Base-by-base conservation (phyloP, 2,329 filamentous ascomycete species). In the Talaromyces marneffei region DNA sequence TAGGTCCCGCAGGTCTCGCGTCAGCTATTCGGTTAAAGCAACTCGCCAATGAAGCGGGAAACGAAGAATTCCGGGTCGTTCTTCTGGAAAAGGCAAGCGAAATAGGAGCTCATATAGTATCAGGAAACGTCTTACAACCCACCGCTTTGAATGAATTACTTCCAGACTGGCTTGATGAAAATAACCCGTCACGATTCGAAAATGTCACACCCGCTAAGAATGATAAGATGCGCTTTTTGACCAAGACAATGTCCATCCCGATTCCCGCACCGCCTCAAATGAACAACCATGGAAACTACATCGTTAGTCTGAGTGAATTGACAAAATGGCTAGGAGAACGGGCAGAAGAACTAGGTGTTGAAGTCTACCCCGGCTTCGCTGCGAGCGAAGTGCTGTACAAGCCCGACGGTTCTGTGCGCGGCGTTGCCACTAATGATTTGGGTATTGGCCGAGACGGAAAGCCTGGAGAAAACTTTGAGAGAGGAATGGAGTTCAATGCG, bases 401-500 rank as follows among this genome's bases (percentile, higher is more conserved):
- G 66, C 70, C 85, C 2, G 93, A 97, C 72, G 93, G 93, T 2
- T 90, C 90, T 1, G 94, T 99, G 57, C 88, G 87, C 75, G 94
- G 94, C 66, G 93, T 99, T 42, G 94, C 94, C 18, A 99, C 94
- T 52, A 97, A 97, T 71, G 94, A 99, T 71, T 80, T 97, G 23
- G 94, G 94, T 40, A 85, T 99, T 63, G 87, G 83, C 9, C 84
- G 92, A 59, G 84, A 89, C 69, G 93, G 93, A 40, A 89, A 88
- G 74, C 86, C 92, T 37, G 97, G 96, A 79, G 89, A 94, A 60
- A 87, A 83, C 6, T 99, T 97, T 71, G 92, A 97, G 81, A 85
- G 94, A 64, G 94, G 94, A 63, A 99, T 99, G 94, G 94, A 96
- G 78, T 99, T 99, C 74, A 92, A 96, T 71, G 93, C 94, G 6